phyloP scores from a whole-genome alignment of 2,329 filamentous ascomycete species.

The Penicillium hordei region DNA sequence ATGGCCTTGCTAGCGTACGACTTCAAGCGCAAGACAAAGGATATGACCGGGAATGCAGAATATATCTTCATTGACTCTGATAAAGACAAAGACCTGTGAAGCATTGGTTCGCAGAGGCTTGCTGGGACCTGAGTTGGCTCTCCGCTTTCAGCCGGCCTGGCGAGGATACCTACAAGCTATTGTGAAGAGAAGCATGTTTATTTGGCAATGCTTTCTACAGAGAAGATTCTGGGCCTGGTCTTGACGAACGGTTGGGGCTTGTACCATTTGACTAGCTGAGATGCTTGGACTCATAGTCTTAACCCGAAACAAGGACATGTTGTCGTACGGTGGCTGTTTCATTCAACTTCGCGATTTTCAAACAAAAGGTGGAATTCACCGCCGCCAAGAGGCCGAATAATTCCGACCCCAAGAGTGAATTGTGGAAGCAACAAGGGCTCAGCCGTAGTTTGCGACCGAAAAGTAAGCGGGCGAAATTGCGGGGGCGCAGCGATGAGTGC shows the following conservation, averaged over 20 bases:
- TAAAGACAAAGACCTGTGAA: conserved; percentile 15
- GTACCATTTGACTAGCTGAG: not conserved
- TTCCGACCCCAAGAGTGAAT: no score
- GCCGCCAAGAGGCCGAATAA: no score
- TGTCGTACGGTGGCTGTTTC: no score
- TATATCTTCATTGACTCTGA: conserved; percentile 13
- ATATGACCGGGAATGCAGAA: conserved; percentile 12
- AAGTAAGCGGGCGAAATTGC: no score
- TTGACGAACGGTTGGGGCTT: not conserved
- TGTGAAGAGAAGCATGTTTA: conserved; percentile 4
- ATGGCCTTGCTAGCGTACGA: conserved; percentile 22
- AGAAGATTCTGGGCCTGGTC: conserved; percentile 9
- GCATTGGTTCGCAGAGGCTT: conserved; percentile 15
- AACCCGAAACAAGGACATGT: no score
- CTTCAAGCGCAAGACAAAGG: conserved; percentile 21
- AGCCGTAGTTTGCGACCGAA: no score
- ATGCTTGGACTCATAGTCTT: no score
- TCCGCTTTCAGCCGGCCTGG: conserved; percentile 14
- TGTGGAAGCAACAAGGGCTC: no score
- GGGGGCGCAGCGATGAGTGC: no score
- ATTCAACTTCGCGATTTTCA: no score
- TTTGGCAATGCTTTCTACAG: conserved; percentile 13
- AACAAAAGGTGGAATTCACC: no score
- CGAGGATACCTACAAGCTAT: conserved; percentile 11
- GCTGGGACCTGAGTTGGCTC: conserved; percentile 15